Evolutionary conservation across 1,139 yeast species (phyloP).

Genomic region (Hemisphaericaspora lyxosophila): DNA sequence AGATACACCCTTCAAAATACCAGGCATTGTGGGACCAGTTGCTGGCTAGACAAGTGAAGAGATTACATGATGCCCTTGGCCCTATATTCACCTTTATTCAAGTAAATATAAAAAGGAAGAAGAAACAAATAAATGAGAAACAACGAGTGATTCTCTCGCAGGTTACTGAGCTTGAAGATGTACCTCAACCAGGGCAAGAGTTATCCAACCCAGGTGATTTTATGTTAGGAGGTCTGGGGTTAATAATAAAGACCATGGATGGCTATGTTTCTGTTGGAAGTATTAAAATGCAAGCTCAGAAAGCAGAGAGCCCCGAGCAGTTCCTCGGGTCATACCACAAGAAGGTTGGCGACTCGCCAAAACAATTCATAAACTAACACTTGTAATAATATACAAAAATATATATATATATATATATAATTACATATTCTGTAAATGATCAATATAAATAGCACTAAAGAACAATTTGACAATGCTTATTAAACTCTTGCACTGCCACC

Average conservation of each 20-base stretch:
- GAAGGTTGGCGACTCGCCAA: constrained; percentile 14
- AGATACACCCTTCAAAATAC: constrained; percentile 42
- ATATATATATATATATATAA: constrained; percentile 3
- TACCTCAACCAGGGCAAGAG: neutral
- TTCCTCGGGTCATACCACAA: constrained; percentile 11
- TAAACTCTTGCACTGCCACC: constrained; percentile 77
- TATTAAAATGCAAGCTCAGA: constrained; percentile 57
- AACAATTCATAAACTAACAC: constrained; percentile 10
- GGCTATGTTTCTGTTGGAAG: constrained; percentile 35
- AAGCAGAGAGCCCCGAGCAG: constrained; percentile 39
- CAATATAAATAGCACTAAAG: constrained; percentile 15
- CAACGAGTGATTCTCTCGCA: constrained; percentile 52
- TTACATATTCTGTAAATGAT: constrained; percentile 1
- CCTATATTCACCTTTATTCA: constrained; percentile 50
- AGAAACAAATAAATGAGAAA: constrained; percentile 22
- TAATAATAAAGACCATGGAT: constrained; percentile 45
- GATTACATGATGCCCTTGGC: constrained; percentile 58
- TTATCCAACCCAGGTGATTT: constrained; percentile 44
- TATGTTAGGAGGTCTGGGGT: constrained; percentile 17
- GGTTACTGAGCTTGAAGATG: constrained; percentile 15
- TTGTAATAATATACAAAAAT: no score
- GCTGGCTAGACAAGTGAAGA: constrained; percentile 39
- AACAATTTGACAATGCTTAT: constrained; percentile 55
- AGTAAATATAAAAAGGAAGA: constrained; percentile 30
- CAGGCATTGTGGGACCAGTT: constrained; percentile 46